phyloP scores from a whole-genome alignment of 2,329 filamentous ascomycete genomes.

The Fusarium chuoi region DNA sequence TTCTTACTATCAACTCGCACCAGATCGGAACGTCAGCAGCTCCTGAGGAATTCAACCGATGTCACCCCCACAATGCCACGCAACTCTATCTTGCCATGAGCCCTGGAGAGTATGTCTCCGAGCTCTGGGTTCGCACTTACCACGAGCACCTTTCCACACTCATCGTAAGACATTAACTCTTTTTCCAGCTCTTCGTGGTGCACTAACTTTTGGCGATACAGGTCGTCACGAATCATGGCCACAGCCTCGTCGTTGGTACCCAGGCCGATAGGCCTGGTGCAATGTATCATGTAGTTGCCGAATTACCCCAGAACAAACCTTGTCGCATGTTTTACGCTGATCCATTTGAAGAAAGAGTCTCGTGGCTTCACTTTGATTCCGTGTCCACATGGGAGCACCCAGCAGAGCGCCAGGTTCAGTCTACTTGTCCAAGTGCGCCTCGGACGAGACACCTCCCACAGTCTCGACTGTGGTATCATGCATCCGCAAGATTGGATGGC shows the following conservation, averaged over 20 bases:
- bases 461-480: no score
- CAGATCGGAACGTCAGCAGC: neutral
- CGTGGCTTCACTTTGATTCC: neutral
- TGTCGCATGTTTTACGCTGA: neutral
- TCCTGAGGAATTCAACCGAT: no score
- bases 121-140: no score
- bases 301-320: neutral
- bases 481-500: no score
- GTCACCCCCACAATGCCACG: no score
- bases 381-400: neutral
- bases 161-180: no score
- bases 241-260: neutral
- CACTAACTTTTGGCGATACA: no score
- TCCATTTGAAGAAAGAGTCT: rapidly evolving
- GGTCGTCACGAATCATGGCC: neutral
- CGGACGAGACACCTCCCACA: no score
- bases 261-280: no score
- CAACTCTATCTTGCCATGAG: neutral
- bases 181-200: no score
- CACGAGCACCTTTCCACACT: no score
- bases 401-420: rapidly evolving
- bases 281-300: neutral
- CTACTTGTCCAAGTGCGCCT: no score
- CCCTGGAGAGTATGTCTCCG: neutral
- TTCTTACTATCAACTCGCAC: rapidly evolving